phyloP scores from a whole-genome alignment of 2,329 filamentous ascomycete genomes.

The Beauveria bassiana region DNA sequence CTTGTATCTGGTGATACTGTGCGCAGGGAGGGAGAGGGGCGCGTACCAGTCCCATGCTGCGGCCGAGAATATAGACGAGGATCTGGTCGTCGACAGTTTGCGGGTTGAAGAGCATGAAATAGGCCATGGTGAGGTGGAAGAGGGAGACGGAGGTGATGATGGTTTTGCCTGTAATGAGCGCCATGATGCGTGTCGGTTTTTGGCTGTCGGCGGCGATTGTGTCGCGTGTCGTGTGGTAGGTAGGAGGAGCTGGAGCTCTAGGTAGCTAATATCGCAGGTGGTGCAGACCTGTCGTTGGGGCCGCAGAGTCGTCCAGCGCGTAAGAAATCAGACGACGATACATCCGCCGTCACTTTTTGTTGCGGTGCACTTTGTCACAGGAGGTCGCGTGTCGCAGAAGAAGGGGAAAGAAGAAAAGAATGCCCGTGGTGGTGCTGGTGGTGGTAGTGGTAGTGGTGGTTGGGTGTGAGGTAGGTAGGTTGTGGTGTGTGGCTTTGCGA shows the following conservation, averaged over 20 bases:
- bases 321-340: not conserved
- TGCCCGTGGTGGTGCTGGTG: not conserved
- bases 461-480: not conserved
- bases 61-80: constrained; percentile 72
- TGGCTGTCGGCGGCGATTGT: not conserved
- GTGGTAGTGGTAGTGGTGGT: not conserved
- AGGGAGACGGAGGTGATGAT: constrained; percentile 76
- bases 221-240: not conserved
- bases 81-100: constrained; percentile 67
- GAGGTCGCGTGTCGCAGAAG: not conserved
- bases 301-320: not conserved
- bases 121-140: constrained; percentile 77
- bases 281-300: not conserved
- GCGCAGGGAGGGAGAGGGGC: not conserved
- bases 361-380: not conserved
- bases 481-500: not conserved
- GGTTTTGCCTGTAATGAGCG: constrained; percentile 68
- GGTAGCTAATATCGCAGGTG: not conserved
- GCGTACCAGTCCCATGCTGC: constrained; percentile 72
- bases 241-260: no score
- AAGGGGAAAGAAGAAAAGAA: not conserved
- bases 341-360: not conserved
- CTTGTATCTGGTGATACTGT: not conserved
- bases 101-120: constrained; percentile 74
- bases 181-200: constrained; percentile 46